Base-by-base conservation (phyloP, 164 flowering plant genomes). In the Saururus chinensis region DNA sequence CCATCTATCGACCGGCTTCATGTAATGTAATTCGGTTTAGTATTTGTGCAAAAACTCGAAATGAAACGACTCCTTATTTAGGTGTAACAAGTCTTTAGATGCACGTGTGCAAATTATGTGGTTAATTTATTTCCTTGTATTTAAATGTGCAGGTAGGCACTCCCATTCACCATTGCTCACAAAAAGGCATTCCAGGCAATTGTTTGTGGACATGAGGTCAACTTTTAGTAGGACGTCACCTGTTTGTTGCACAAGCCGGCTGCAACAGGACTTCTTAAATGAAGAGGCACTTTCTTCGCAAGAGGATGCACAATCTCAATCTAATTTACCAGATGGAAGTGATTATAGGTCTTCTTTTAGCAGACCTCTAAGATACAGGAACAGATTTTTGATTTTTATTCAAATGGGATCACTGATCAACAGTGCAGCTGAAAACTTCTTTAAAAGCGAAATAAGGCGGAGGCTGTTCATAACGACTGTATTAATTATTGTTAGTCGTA, bases 381-480 rank as follows among this genome's bases (percentile, higher is more conserved):
- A 90, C 70, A 83, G 86, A 73, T 88, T 80, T 71, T 69, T 93
- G 70, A 76, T 80, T 64, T 71, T 93, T 69, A 83, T 82, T 53
- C 84, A 84, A 19, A 48, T 88, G 62, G 79, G 97, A n/a, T 87
- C 97, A 19, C 76, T 88, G 53, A 21, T 88, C 22, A 88, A 86
- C 66, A 79, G 69, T 80, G 96, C 91, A 26, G 86, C 91, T 35
- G 99, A 90, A 65, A 80, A 88, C 7, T 90, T 93, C 66, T 93
- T 93, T 68, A 93, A 93, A 78, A 88, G 97, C 76, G 99, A 93
- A 75, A 93, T 93, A 71, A 76, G 95, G n/a, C 74, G 97, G 56
- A 87, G 99, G 73, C 73, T 93, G 58, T 90, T 84, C 74, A 86
- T 93, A 62, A 93, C 97, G 9, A 91, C 95, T 68, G 77, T 82